Percentiles rank a stretch among this genome's conserved stretches.
Evolutionary conservation across 768 basidiomycete genomes (phyloP).

Genomic region (Tremella fuciformis): DNA sequence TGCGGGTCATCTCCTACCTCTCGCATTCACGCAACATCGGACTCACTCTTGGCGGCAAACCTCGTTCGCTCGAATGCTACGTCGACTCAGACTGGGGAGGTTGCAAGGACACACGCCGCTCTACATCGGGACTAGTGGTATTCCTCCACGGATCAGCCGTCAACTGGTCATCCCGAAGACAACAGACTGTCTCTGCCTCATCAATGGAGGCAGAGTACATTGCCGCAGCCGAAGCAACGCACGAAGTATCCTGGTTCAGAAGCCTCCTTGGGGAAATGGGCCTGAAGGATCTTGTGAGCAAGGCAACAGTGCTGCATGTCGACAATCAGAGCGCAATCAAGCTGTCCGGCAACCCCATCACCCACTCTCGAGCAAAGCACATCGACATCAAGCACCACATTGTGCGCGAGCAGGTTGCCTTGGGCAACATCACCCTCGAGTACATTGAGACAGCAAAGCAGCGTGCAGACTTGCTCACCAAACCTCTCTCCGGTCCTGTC

Average conservation of each 20-base stretch:
- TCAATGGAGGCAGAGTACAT: constrained; percentile 57
- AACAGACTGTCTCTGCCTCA: constrained; percentile 54
- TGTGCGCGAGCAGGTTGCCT: neutral
- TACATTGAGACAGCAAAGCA: constrained; percentile 48
- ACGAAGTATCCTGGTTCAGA: constrained; percentile 53
- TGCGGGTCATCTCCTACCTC: constrained; percentile 8
- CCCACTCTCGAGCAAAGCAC: neutral
- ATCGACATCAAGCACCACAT: neutral
- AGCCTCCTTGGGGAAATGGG: constrained; percentile 26
- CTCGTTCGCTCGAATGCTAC: constrained; percentile 18
- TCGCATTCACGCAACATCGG: constrained; percentile 50
- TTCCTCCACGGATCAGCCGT: constrained; percentile 52
- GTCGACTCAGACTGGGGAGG: constrained; percentile 48
- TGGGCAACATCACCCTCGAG: neutral
- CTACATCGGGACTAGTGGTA: constrained; percentile 50
- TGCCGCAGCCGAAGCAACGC: constrained; percentile 48
- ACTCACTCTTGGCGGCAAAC: constrained; percentile 39
- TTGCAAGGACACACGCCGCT: constrained; percentile 45
- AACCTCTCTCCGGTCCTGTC: constrained; percentile 19
- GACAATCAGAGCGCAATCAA: constrained; percentile 54
- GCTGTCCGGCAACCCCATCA: neutral
- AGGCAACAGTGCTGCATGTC: constrained; percentile 20
- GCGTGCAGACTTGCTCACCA: constrained; percentile 55
- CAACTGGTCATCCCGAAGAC: constrained; percentile 55
- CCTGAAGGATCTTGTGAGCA: neutral